Evolutionary conservation across 495 filamentous ascomycete species (phyloP), one percentile per base, ranked within the genome.

Genomic region (Podospora tetraspora): DNA sequence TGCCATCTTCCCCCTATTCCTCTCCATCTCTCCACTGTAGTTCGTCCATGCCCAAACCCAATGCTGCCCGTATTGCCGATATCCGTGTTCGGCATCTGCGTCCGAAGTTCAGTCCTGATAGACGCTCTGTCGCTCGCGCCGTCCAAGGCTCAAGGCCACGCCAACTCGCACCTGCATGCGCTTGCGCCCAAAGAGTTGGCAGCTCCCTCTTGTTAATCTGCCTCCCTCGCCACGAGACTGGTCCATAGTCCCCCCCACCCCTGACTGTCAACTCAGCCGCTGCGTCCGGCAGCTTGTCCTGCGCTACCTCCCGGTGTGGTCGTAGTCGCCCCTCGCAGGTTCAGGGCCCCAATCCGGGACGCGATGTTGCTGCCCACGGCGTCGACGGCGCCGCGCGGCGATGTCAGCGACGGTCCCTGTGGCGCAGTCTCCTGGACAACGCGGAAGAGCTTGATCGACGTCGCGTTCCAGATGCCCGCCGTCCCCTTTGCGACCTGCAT

Each of bases 401-500:
- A 90, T 52, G 92, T 86, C 57, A 99, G 77, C 10, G 89, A 91
- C 7, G 94, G 94, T 0, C 92, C 92, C 70, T 91, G 86, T 7
- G 89, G 84, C 3, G 88, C 90, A 27, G 89, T 89, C 73, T 96
- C 91, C 76, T 97, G 92, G 13, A 99, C 94, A 11, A 99, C 94
- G 64, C 85, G 88, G 81, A 99, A 98, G 21, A 99, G 82, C 73
- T 90, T 90, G 74, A 99, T 92, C 1, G 79, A 79, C 5, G 96
- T 98, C 21, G 92, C 90, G 71, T 96, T 97, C 95, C 95, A 99
- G 2, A 98, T 89, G 19, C 95, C 94, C n/a, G 93, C 90, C 1
- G 91, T 94, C 32, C 95, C 95, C 77, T 89, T 92, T 1, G 90
- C 84, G 3, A 96, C 90, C 59, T 93, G 86, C 87, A 97, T 92